phyloP scores from a whole-genome alignment of 345 rosid genomes.

The Eucalyptus marginata region DNA sequence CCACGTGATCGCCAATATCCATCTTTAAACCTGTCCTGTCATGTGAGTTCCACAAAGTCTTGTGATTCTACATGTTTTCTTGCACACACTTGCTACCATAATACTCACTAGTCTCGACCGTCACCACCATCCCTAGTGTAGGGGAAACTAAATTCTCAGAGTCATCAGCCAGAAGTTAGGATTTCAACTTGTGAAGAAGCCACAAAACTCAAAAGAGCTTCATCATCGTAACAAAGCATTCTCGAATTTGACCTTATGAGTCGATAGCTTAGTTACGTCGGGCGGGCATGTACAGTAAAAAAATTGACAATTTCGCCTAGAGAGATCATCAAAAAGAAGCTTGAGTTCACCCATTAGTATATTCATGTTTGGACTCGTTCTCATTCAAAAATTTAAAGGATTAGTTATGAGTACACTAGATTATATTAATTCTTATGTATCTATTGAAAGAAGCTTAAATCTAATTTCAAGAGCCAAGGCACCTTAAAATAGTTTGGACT shows the following conservation, averaged over 20 bases:
- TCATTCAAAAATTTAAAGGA: not conserved
- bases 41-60: not conserved
- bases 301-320: not conserved
- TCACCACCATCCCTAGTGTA: not conserved
- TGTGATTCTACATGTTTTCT: not conserved
- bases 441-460: accelerated
- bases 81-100: not conserved
- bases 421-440: not conserved
- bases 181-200: accelerated
- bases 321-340: not conserved
- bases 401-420: accelerated
- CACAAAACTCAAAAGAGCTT: not conserved
- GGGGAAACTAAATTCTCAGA: not conserved
- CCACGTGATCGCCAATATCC: not conserved
- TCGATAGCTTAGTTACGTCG: not conserved
- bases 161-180: not conserved
- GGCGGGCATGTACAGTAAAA: accelerated
- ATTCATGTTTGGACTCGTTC: accelerated
- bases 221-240: not conserved
- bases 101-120: not conserved
- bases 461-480: not conserved
- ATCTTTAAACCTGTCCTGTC: not conserved
- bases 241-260: not conserved
- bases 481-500: not conserved
- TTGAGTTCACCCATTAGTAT: not conserved